Evolutionary conservation across 1,284 basidiomycete species (phyloP).

Genomic region (Cryptococcus neoformans): DNA sequence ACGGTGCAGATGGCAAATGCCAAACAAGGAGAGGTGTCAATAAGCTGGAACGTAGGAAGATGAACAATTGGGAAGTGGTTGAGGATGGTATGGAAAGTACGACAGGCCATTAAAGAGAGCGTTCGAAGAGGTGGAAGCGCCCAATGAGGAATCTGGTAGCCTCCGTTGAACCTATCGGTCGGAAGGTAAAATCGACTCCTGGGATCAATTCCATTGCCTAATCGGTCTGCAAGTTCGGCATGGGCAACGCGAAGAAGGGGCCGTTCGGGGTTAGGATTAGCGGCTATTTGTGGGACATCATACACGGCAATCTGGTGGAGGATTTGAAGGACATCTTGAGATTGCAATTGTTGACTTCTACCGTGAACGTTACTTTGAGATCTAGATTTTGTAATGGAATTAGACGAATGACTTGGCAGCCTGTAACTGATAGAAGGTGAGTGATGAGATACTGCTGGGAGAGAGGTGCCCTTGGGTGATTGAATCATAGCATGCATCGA

Average conservation of each 20-base stretch:
- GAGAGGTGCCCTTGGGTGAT: conserved; percentile 10
- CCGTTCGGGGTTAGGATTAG: conserved; percentile 45
- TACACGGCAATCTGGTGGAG: conserved; percentile 38
- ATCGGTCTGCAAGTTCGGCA: conserved; percentile 5
- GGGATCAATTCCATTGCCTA: conserved; percentile 21
- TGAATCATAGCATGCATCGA: too few relatives aligned
- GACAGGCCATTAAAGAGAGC: conserved; percentile 48
- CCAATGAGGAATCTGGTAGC: conserved; percentile 52
- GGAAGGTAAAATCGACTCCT: conserved; percentile 42
- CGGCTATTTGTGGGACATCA: conserved; percentile 38
- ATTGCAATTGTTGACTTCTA: conserved; percentile 19
- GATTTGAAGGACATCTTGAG: conserved; percentile 24
- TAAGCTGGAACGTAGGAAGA: conserved; percentile 49
- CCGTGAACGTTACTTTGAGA: too few relatives aligned
- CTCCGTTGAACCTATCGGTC: conserved; percentile 47
- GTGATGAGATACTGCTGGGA: conserved; percentile 25
- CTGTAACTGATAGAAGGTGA: conserved; percentile 30
- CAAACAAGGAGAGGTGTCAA: conserved; percentile 47
- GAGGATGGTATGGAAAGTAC: conserved; percentile 49
- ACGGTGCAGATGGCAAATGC: conserved; percentile 52
- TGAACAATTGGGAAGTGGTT: conserved; percentile 52
- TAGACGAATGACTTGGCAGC: background rate
- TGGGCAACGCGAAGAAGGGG: conserved; percentile 41
- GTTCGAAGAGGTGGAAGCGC: conserved; percentile 47
- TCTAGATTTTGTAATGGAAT: conserved; percentile 6